Base-by-base conservation (phyloP, 257 asterid genomes). In the Solanum stenotomum region DNA sequence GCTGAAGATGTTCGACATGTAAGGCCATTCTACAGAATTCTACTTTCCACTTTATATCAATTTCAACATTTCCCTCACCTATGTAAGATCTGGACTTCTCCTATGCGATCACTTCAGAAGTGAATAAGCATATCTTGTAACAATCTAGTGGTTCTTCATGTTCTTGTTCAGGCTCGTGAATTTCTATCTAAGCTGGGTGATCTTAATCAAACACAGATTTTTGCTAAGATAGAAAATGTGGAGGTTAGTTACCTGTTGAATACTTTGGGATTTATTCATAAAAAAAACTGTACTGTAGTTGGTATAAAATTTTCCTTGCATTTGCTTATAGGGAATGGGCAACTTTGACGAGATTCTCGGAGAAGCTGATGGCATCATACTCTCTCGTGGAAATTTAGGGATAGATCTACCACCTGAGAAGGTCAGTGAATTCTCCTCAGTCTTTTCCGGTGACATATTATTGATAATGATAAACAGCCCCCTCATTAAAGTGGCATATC, bases 321-420 rank as follows among this genome's bases (percentile, higher is more conserved):
- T 72, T 65, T 88, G 13, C 88, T 89, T 88, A 84, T 92, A 96
- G 98, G 99, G 99, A 84, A 92, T 96, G 87, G 93, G 94, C 82
- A 96, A 96, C 90, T 96, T 96, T 77, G 99, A 96, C 86, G 98
- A 96, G 96, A 96, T 96, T 91, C 94, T 96, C 34, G 90, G 88
- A 90, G 99, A 93, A 93, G 99, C 99, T 86, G 98, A 96, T 92
- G 99, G 98, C 67, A 95, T 96, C 88, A 96, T 96, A 83, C 97
- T 96, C 84, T 96, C 99, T 46, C 99, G 99, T 74, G 99, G 99
- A 72, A 96, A 96, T 89, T 95, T 95, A 87, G 99, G 99, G 40
- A 95, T 96, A 81, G 99, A 96, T 93, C 98, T 96, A 71, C 99
- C 99, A 29, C 98, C 99, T 12, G 98, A 96, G 91, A 95, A 96